phyloP scores from a whole-genome alignment of 2,329 filamentous ascomycete species.

The Pyrenochaeta sp. region DNA sequence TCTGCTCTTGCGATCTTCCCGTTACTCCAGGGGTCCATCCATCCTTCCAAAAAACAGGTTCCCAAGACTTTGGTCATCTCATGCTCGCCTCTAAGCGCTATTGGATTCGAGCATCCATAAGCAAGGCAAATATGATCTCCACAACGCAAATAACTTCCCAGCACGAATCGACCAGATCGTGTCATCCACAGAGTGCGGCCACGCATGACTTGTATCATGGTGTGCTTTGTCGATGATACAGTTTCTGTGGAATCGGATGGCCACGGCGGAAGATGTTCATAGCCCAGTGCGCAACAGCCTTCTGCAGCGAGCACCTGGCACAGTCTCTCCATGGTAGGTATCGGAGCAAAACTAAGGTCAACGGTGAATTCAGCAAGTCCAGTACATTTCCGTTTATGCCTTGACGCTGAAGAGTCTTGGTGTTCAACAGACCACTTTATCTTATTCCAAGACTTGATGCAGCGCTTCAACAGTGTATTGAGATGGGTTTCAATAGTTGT shows the following conservation, averaged over 20 bases:
- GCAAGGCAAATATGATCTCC: slow-evolving; percentile 7
- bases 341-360: neutral
- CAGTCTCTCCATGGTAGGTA: neutral
- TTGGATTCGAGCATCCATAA: slow-evolving; percentile 6
- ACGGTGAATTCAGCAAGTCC: neutral
- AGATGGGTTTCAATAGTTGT: slow-evolving; percentile 1
- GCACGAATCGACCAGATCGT: slow-evolving; percentile 2
- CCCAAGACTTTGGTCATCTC: slow-evolving; percentile 3
- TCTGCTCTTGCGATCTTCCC: neutral
- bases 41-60: slow-evolving; percentile 8
- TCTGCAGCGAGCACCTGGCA: neutral
- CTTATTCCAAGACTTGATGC: slow-evolving; percentile 1
- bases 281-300: neutral
- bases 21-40: slow-evolving; percentile 6
- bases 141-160: slow-evolving; percentile 4
- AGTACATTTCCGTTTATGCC: neutral
- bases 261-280: neutral
- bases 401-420: slow-evolving; percentile 1
- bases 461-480: slow-evolving; percentile 5
- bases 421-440: slow-evolving; percentile 2
- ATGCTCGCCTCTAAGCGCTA: slow-evolving; percentile 4
- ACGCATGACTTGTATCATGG: slow-evolving; percentile 5
- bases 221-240: too few relatives aligned
- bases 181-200: slow-evolving; percentile 8
- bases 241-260: too few relatives aligned